Base-by-base conservation (phyloP, 1,139 yeast genomes). In the Blastobotrys arbuscula region DNA sequence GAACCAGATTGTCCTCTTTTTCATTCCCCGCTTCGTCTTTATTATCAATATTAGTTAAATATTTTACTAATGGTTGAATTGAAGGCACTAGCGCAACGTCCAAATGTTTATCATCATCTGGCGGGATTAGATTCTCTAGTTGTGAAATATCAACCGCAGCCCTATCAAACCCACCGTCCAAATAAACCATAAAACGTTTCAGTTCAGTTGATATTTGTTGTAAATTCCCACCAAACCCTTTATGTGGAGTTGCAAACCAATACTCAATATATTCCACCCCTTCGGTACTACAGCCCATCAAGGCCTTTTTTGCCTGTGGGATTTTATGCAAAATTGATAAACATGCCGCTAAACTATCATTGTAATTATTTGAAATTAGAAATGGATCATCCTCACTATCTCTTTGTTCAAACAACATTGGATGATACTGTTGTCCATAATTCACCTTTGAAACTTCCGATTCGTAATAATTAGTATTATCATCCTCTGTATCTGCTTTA, bases 121-220 rank as follows among this genome's bases (percentile, higher is more conserved):
- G 6, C n/a, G 38, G 19, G 10, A 15, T 15, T 9, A 33, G 16
- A 40, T n/a, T 12, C 31, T 48, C 39, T 16, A 41, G 30, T 34
- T 24, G 34, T n/a, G 42, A 3, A 7, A 39, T n/a, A n/a, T 45
- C 48, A 3, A 24, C 35, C 7, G 40, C 48, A 13, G 40, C 39
- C n/a, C 48, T 5, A 6, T 18, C 31, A 0, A 78, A 69, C 16
- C 56, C 60, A 3, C 69, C 72, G 34, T 69, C 73, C 40, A 76
- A 55, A 55, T 74, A 74, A 1, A 73, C 77, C 52, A 75, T 64
- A 15, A 70, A 44, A 48, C 78, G 61, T 53, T 76, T 79, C 0
- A 69, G 53, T 55, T 76, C 80, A 35, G 66, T 50, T 21, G 28
- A 20, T 65, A 45, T 42, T 57, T 43, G 35, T 59, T 55, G 16